Evolutionary conservation across 2,329 filamentous ascomycete species (phyloP), one percentile per base, ranked within the genome.

Genomic region (Chrysoporthe austroafricana): DNA sequence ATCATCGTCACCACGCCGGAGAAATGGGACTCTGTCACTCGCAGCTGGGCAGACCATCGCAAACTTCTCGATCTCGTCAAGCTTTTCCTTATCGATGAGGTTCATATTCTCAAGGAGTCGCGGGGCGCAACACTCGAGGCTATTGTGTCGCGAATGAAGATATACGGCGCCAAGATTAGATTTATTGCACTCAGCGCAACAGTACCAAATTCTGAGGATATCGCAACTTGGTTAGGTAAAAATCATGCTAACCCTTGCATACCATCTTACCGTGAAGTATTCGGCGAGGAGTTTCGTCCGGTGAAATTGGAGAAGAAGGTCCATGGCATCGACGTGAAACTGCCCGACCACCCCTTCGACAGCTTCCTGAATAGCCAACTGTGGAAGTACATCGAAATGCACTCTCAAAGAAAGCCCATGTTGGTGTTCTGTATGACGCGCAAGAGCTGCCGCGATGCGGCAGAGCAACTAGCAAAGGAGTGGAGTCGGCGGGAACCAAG

Each of bases 1-100:
- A 92, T 97, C 70, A 95, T 97, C 71, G 85, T 96, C 70, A 96
- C 93, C 0, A 97, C 93, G 0, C 93, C 93, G 0, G 93, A 97
- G 77, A 96, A 96, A 74, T 96, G 93, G 93, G 93, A 97, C 75
- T 95, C 92, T 69, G 90, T 96, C 76, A 96, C 93, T 0, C 85
- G 93, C 21, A 94, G 93, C 74, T 96, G 93, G 93, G 88, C 90
- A 72, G 93, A 96, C 72, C 91, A 96, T 73, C 85, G 85, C 63
- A 91, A 85, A 71, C 80, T 96, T 21, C 87, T 96, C 78, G 86
- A 90, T 68, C 83, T 94, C 70, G 87, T 96, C 58, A 91, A 90
- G 69, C 80, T 97, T 0, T 93, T 96, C 70, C 84, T 97, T 26
- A 94, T 97, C 66, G 93, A 97, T 72, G 93, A 97, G 74, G 92